Base-by-base conservation (phyloP, 805 yeast species). In the Candida yuanshanica region DNA sequence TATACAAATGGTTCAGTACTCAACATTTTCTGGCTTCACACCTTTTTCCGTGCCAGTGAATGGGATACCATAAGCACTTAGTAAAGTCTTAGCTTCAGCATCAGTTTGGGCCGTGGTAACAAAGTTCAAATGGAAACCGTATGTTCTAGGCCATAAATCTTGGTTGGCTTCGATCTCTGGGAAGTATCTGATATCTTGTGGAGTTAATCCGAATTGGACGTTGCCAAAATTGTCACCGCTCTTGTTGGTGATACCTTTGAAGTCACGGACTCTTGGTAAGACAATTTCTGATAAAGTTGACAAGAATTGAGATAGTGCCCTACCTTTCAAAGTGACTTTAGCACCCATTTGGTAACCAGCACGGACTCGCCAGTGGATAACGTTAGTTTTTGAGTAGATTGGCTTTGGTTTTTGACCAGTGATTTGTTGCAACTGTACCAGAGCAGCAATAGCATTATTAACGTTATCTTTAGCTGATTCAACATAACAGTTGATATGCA, bases 151-250 rank as follows among this genome's bases (percentile, higher is more conserved):
- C 86, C 91, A 93, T 49, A 84, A 68, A 61, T 91, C 98, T 60
- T 82, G 88, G 64, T 84, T 88, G 43, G 81, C 77, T 59, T 90
- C 96, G 47, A 93, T 79, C 65, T 93, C 99, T 3, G 99, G 99
- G 75, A 93, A 93, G 57, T 72, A 74, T 54, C 77, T 79, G 39
- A 85, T 77, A 53, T 86, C 88, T 40, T 83, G 86, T 2, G 86
- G 79, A 32, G 75, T 77, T 52, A 93, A 64, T 35, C 96, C 96
- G 58, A 93, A 81, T 9, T 93, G 74, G 44, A 95, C 75, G 60
- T 87, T 85, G 44, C 99, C 99, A 55, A 72, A 75, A 40, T 74
- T 71, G 62, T 90, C 97, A 46, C 98, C 99, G 4, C 89, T 68
- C 35, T 74, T 70, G 63, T 78, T 79, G 24, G 79, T 74, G 38